Evolutionary conservation across 1,139 yeast genomes (phyloP).

Genomic region (Suhomyces bokatorum): DNA sequence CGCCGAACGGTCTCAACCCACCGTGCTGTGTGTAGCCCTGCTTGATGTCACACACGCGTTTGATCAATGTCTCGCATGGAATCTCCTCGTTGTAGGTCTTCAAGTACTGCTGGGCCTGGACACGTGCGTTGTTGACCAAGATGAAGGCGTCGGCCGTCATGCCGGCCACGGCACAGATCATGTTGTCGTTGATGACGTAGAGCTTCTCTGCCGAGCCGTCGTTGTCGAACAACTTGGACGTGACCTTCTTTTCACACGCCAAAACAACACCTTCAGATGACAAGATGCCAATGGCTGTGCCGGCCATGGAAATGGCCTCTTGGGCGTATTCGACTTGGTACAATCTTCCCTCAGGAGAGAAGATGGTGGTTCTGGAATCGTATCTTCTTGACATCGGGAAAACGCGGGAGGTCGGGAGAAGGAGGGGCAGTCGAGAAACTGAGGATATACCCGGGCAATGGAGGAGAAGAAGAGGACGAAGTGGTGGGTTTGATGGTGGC

Average conservation of each 20-base stretch:
- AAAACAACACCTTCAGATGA: slow-evolving; percentile 91
- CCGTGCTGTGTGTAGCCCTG: slow-evolving; percentile 99
- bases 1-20: slow-evolving; percentile 98
- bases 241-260: slow-evolving; percentile 95
- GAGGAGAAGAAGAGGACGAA: slow-evolving; percentile 2
- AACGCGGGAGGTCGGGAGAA: background rate
- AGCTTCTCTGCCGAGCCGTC: slow-evolving; percentile 93
- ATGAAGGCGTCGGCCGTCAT: slow-evolving; percentile 97
- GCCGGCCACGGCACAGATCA: slow-evolving; percentile 96
- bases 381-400: slow-evolving; percentile 49
- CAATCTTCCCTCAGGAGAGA: slow-evolving; percentile 97
- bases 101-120: slow-evolving; percentile 79
- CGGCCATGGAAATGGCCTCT: slow-evolving; percentile 97
- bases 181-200: slow-evolving; percentile 74
- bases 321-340: slow-evolving; percentile 96
- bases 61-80: slow-evolving; percentile 88
- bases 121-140: slow-evolving; percentile 84
- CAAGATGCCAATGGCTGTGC: slow-evolving; percentile 94
- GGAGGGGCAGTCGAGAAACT: background rate
- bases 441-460: background rate
- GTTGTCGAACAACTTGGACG: slow-evolving; percentile 88
- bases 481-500: slow-evolving; percentile 5
- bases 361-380: slow-evolving; percentile 98
- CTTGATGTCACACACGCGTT: slow-evolving; percentile 86
- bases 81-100: slow-evolving; percentile 87